phyloP scores from a whole-genome alignment of 208 protist genomes.

The Acanthamoeba healyi region DNA sequence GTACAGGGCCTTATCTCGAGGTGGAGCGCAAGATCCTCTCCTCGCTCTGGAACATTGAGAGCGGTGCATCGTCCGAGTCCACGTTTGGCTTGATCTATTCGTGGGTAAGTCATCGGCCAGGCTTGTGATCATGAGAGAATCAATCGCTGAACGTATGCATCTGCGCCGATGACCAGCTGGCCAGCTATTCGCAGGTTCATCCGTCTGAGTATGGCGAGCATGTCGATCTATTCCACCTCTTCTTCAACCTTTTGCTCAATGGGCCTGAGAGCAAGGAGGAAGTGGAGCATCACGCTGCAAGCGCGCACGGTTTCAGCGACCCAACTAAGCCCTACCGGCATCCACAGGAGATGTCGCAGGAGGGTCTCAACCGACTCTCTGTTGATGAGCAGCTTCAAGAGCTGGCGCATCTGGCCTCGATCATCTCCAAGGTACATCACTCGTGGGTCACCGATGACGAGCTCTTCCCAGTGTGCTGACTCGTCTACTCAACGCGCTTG shows the following conservation, averaged over 20 bases:
- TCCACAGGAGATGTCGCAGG: not conserved
- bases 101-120: not conserved
- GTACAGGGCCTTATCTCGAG: conserved; percentile 42
- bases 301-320: not conserved
- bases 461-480: too few relatives aligned
- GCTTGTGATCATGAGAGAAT: too few relatives aligned
- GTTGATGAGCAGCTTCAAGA: conserved; percentile 40
- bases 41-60: conserved; percentile 65
- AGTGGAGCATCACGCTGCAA: not conserved
- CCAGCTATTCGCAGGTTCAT: conserved; percentile 60
- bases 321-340: not conserved
- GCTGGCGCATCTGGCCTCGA: not conserved
- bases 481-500: too few relatives aligned
- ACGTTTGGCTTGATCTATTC: conserved; percentile 42
- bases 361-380: not conserved
- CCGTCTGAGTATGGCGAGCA: conserved; percentile 31
- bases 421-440: conserved; percentile 23
- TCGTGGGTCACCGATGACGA: too few relatives aligned
- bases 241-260: conserved; percentile 62
- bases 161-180: conserved; percentile 32
- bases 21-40: conserved; percentile 47
- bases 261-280: not conserved
- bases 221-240: conserved; percentile 43
- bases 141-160: too few relatives aligned
- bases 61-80: conserved; percentile 23